Percentiles rank a stretch among this genome's conserved stretches.
phyloP scores from a whole-genome alignment of 176 grass and related monocot species.

The bread wheat (Triticum aestivum) region DNA sequence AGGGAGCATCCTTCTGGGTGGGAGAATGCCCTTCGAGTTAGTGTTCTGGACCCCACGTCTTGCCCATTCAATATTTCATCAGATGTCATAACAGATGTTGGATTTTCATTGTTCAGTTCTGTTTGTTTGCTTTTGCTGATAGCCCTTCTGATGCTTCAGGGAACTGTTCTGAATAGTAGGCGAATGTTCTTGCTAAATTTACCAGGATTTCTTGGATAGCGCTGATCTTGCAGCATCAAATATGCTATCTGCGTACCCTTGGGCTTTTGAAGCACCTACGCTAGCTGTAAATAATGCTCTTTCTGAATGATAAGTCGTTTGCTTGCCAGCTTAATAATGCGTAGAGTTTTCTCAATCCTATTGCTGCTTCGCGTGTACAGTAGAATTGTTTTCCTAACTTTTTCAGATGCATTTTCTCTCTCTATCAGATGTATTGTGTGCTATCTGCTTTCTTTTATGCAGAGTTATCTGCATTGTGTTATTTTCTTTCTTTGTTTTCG shows the following conservation, averaged over 20 bases:
- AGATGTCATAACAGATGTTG: background rate
- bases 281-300: background rate
- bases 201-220: constrained; percentile 26
- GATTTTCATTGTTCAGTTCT: background rate
- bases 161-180: constrained; percentile 43
- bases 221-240: constrained; percentile 47
- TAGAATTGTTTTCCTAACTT: background rate
- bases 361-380: background rate
- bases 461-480: background rate
- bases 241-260: background rate
- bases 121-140: background rate
- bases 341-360: background rate
- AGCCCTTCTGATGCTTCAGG: constrained; percentile 22
- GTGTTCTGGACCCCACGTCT: background rate
- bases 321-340: background rate
- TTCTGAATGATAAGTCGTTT: background rate
- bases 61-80: background rate
- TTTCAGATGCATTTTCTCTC: no score
- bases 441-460: background rate
- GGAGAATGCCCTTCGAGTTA: constrained; percentile 18
- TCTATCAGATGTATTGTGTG: background rate
- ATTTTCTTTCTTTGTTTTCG: background rate
- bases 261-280: background rate
- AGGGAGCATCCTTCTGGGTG: constrained; percentile 26
- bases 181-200: constrained; percentile 43